Base-by-base conservation (phyloP, 164 flowering plant species). In the Chloranthus sessilifolius region DNA sequence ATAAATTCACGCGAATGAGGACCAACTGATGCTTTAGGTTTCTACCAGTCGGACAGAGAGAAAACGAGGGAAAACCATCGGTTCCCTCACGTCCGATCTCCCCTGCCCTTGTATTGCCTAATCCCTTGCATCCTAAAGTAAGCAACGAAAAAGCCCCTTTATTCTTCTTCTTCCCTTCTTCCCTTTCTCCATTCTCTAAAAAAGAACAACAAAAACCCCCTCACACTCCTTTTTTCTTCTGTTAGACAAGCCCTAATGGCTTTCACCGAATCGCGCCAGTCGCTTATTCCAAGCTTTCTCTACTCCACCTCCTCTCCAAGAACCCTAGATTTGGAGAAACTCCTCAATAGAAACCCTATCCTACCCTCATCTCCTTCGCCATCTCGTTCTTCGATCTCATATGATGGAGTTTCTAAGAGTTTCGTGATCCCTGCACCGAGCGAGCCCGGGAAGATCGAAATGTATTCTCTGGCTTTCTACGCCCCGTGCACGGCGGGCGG, bases 401-500 rank as follows among this genome's bases (percentile, higher is more conserved):
- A 29, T 23, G 53, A 24, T 51, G 65, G 42, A 30, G 50, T 41
- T 10, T 29, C 65, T 10, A 50, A 37, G 44, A 30, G 59, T 17
- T 67, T 75, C 38, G 47, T 68, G 39, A 50, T 78, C 16, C 64
- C 76, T 12, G 63, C 91, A 4, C 91, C 91, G 29, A 81, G 55
- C 16, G 91, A 83, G 71, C 73, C 74, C 0, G 59, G 62, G 8
- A 73, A 66, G 72, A 74, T 81, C 29, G 59, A 55, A 67, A 75
- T 83, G 87, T 70, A 62, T 62, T 81, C 91, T 2, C 81, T 83
- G 12, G 69, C 75, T 21, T 83, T 58, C 59, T 82, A 79, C 55
- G 83, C 76, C 3, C 85, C 85, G 1, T 76, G 85, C 59, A 68
- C 81, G 2, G 56, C 30, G 29, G 88, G 88, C 1, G 88, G 95